Evolutionary conservation across 140 eudicot genomes (phyloP).

Genomic region (Anethum foeniculum): DNA sequence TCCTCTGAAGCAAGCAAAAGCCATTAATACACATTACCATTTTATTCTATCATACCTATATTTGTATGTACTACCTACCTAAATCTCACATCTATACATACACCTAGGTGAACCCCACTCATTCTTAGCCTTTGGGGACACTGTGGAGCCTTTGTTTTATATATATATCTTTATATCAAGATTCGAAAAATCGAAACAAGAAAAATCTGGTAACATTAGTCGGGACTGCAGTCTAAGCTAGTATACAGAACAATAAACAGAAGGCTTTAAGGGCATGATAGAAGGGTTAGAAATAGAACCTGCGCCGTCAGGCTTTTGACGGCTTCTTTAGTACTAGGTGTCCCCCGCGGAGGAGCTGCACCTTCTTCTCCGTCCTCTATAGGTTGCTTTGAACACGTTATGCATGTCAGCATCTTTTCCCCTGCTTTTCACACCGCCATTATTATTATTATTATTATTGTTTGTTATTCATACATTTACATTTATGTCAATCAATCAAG

Average conservation of each 20-base stretch:
- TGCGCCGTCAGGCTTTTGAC: slow-evolving; percentile 78
- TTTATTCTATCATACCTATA: not conserved
- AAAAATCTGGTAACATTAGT: not conserved
- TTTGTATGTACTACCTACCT: not conserved
- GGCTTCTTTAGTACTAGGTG: slow-evolving; percentile 64
- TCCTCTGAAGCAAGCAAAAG: not conserved
- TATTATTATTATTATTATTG: not conserved
- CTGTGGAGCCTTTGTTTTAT: not conserved
- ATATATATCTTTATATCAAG: too few relatives aligned
- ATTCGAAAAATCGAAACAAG: not conserved
- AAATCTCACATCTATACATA: not conserved
- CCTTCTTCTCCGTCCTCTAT: slow-evolving; percentile 56
- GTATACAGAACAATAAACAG: not conserved
- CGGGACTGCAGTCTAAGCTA: not conserved
- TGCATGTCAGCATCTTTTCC: slow-evolving; percentile 67
- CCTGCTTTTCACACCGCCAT: not conserved
- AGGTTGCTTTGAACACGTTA: slow-evolving; percentile 74
- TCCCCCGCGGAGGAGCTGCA: slow-evolving; percentile 51
- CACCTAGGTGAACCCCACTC: slow-evolving; percentile 5
- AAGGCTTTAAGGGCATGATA: not conserved
- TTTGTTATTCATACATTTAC: not conserved
- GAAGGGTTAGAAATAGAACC: slow-evolving; percentile 30
- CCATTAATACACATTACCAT: not conserved
- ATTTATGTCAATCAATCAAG: not conserved
- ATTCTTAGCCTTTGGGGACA: not conserved